These are phyloP conservation scores for Pyronema omphalodes DNA, from an alignment of 495 filamentous ascomycete species.

Conservation along the genomic window DNA sequence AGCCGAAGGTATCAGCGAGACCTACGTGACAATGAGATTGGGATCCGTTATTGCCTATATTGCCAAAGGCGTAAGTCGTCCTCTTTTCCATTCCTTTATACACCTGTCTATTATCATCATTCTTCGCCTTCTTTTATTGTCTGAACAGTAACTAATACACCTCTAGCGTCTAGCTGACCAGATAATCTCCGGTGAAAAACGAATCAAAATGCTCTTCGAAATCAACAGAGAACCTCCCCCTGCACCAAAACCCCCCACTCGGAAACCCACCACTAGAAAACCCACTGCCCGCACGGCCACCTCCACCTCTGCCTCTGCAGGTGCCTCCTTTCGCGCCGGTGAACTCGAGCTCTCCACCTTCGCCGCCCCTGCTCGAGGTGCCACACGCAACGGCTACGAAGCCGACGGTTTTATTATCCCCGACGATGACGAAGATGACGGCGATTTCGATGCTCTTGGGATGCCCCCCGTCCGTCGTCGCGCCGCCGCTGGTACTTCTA, in stretches of 20 bases:
- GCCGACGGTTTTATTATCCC: constrained; percentile 24
- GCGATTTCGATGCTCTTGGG: constrained; percentile 34
- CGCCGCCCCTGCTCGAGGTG: constrained; percentile 55
- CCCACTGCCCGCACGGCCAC: background rate
- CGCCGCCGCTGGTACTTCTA: background rate
- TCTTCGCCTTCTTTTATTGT: background rate
- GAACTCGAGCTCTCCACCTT: constrained; percentile 44
- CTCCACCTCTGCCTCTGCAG: background rate
- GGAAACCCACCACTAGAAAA: constrained; percentile 1
- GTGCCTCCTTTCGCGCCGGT: constrained; percentile 9
- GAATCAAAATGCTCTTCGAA: constrained; percentile 39
- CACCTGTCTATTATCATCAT: background rate
- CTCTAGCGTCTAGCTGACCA: constrained; percentile 26
- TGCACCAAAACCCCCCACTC: constrained; percentile 7
- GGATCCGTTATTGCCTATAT: constrained; percentile 32
- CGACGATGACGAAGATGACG: background rate
- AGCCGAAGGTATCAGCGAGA: constrained; percentile 31
- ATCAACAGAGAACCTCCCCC: constrained; percentile 8
- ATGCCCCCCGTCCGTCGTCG: constrained; percentile 19
- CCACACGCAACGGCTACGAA: constrained; percentile 26
- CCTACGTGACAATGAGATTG: constrained; percentile 34
- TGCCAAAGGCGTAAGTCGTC: background rate
- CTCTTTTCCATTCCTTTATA: background rate
- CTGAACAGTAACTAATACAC: constrained; percentile 30
- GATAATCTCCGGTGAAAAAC: constrained; percentile 31